A percentile compares a stretch with the other conserved stretches of the same genome.
These are phyloP conservation scores for Beauveria medogensis DNA, from an alignment of 2,329 filamentous ascomycete species.

Conservation along the genomic window DNA sequence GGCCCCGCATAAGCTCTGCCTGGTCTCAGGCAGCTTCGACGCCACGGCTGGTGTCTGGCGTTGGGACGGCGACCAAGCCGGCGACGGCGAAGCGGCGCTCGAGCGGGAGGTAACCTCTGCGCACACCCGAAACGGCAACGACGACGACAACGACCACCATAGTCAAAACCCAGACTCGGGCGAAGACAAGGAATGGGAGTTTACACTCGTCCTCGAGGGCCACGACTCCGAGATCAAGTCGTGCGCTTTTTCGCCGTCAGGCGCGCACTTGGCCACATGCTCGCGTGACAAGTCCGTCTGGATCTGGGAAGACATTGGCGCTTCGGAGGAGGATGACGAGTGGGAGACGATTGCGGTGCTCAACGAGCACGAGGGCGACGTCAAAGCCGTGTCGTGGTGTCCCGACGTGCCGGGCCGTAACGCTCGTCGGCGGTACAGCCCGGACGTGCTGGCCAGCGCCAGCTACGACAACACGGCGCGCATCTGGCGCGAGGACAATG, in stretches of 20 bases:
- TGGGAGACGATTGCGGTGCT: slow-evolving; percentile 95
- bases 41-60: slow-evolving; percentile 82
- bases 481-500: slow-evolving; percentile 81
- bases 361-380: slow-evolving; percentile 89
- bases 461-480: slow-evolving; percentile 91
- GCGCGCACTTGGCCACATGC: slow-evolving; percentile 79
- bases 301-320: slow-evolving; percentile 92
- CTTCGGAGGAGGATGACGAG: slow-evolving; percentile 73
- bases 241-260: slow-evolving; percentile 65
- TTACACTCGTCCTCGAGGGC: slow-evolving; percentile 84
- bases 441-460: slow-evolving; percentile 75
- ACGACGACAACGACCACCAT: slow-evolving; percentile 16
- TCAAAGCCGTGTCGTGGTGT: slow-evolving; percentile 92
- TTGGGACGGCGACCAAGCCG: slow-evolving; percentile 42
- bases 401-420: slow-evolving; percentile 52
- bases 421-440: slow-evolving; percentile 39
- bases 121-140: slow-evolving; percentile 14
- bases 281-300: slow-evolving; percentile 89
- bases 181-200: slow-evolving; percentile 80
- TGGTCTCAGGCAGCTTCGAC: slow-evolving; percentile 92
- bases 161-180: slow-evolving; percentile 37
- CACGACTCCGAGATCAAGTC: slow-evolving; percentile 91
- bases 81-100: slow-evolving; percentile 8
- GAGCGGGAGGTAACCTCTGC: slow-evolving; percentile 7
- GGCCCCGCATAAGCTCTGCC: slow-evolving; percentile 55